phyloP scores from a whole-genome alignment of 2,329 filamentous ascomycete species.

The Xylariaceae sp. region DNA sequence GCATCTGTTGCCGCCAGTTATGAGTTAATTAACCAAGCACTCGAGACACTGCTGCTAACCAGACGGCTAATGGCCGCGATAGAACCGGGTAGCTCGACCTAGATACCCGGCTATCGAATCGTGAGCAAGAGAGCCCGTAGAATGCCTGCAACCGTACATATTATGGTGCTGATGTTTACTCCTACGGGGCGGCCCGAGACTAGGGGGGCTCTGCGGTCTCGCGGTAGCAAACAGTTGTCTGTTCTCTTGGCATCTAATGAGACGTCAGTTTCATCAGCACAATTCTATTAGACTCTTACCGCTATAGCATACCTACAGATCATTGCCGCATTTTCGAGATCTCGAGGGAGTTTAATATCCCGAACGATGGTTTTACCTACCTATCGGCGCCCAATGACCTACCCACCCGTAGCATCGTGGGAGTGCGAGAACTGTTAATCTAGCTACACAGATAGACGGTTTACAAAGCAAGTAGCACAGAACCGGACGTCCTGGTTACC shows the following conservation, averaged over 20 bases:
- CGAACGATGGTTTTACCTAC: not conserved
- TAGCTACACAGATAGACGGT: constrained; percentile 16
- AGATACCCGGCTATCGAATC: constrained; percentile 12
- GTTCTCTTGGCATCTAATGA: constrained; percentile 11
- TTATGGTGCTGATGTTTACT: constrained; percentile 10
- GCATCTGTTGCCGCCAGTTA: constrained; percentile 14
- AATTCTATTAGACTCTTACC: constrained; percentile 4
- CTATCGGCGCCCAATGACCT: not conserved
- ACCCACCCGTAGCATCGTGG: not conserved
- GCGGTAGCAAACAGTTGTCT: constrained; percentile 20
- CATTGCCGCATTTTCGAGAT: constrained; percentile 17
- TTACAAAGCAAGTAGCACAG: constrained; percentile 13
- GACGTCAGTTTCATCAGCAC: not conserved
- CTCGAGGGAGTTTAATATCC: constrained; percentile 13
- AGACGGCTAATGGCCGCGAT: constrained; percentile 14
- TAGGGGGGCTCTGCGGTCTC: not conserved
- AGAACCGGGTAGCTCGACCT: constrained; percentile 10
- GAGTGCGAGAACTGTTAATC: constrained; percentile 4
- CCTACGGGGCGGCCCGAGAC: constrained; percentile 23
- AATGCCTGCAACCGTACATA: constrained; percentile 2
- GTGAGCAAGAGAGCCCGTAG: constrained; percentile 11
- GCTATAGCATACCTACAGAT: constrained; percentile 13
- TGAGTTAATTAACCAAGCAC: constrained; percentile 4
- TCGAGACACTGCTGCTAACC: constrained; percentile 1
- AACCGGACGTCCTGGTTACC: not conserved